These are phyloP conservation scores for Boeremia lycopersici DNA, from an alignment of 2,329 filamentous ascomycete species.

Conservation along the genomic window DNA sequence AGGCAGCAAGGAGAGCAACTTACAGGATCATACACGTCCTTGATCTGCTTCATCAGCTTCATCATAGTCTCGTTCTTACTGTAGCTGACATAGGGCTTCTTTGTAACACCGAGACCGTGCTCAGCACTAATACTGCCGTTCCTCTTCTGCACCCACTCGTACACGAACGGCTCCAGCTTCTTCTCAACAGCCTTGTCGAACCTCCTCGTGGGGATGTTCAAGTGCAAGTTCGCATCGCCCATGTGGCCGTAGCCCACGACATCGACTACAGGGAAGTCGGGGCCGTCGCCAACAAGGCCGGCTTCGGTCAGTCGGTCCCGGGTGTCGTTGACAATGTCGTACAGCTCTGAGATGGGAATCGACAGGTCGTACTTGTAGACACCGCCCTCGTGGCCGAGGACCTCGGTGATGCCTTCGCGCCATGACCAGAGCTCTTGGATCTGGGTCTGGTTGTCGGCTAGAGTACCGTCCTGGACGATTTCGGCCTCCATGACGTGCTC, in stretches of 20 bases:
- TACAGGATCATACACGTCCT: slow-evolving; percentile 92
- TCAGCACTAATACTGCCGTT: slow-evolving; percentile 96
- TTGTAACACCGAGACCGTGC: slow-evolving; percentile 90
- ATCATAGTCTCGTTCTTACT: slow-evolving; percentile 88
- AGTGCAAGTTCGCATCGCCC: slow-evolving; percentile 93
- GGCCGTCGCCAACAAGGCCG: slow-evolving; percentile 75
- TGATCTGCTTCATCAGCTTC: slow-evolving; percentile 91
- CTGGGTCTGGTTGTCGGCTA: slow-evolving; percentile 94
- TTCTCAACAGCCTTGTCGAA: slow-evolving; percentile 90
- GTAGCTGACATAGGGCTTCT: slow-evolving; percentile 95
- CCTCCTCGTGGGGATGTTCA: slow-evolving; percentile 82
- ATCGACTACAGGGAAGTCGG: slow-evolving; percentile 77
- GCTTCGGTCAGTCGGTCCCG: slow-evolving; percentile 72
- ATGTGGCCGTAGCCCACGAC: slow-evolving; percentile 99
- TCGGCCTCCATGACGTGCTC: slow-evolving; percentile 89
- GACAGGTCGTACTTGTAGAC: slow-evolving; percentile 99
- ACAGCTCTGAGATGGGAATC: slow-evolving; percentile 86
- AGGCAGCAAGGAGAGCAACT: slow-evolving; percentile 48
- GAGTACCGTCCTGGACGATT: slow-evolving; percentile 85
- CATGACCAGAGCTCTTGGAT: slow-evolving; percentile 84
- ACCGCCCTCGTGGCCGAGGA: slow-evolving; percentile 85
- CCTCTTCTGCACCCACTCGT: slow-evolving; percentile 91
- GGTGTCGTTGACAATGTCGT: slow-evolving; percentile 86
- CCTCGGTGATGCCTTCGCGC: slow-evolving; percentile 91
- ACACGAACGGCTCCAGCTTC: slow-evolving; percentile 90